These are phyloP conservation scores for Geotrichum fermentans DNA, from an alignment of 1,139 yeast species.

Conservation along the genomic window DNA sequence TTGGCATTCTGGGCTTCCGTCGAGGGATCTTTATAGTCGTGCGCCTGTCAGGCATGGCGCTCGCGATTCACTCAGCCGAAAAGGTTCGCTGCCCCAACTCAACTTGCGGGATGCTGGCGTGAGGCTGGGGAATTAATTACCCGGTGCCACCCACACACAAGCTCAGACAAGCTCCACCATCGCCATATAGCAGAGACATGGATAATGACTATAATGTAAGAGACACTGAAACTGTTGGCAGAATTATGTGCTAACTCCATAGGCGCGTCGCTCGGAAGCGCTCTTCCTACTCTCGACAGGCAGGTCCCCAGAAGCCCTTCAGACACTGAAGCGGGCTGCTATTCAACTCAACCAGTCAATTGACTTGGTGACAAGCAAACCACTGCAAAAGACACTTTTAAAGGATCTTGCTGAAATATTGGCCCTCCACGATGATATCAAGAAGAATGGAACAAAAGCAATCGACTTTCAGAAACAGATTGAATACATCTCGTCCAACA, in stretches of 20 bases:
- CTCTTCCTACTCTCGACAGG: conserved; percentile 29
- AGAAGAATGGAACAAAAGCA: conserved; percentile 7
- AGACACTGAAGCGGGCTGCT: conserved; percentile 20
- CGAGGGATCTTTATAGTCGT: conserved; percentile 16
- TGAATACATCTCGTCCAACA: conserved; percentile 28
- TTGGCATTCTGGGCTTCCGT: conserved; percentile 11
- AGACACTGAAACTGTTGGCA: background rate
- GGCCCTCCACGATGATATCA: conserved; percentile 24
- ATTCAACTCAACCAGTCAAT: conserved; percentile 18
- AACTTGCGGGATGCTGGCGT: no score
- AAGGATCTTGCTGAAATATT: conserved; percentile 14
- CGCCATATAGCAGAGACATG: background rate
- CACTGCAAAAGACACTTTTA: conserved; percentile 7
- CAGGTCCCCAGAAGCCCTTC: conserved; percentile 24
- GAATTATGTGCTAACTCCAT: background rate
- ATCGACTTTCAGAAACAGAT: conserved; percentile 24
- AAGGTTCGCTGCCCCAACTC: no score
- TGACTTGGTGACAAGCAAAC: conserved; percentile 13
- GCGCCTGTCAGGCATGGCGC: conserved; percentile 1
- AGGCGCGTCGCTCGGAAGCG: conserved; percentile 23
- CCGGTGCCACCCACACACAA: background rate
- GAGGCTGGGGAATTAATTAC: no score
- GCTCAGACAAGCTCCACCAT: background rate
- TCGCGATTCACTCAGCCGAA: background rate
- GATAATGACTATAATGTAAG: background rate